Evolutionary conservation across 2,329 filamentous ascomycete species (phyloP), one percentile per base, ranked within the genome.

Genomic region (Phyllosticta citribraziliensis): DNA sequence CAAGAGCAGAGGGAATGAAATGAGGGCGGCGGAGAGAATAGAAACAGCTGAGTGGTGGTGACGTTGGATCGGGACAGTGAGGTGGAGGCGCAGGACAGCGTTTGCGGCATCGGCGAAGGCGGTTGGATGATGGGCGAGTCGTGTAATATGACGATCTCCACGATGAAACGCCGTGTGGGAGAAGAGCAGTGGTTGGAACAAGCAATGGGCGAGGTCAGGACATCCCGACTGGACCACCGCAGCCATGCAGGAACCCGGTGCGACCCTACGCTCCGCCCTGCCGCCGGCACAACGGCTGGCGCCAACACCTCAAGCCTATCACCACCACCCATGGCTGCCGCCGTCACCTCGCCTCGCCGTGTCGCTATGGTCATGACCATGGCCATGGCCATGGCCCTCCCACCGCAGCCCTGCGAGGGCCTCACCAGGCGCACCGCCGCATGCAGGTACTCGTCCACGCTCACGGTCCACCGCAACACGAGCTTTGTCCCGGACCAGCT

Each of bases 81-180:
- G n/a, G n/a, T n/a, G n/a, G n/a, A n/a, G 14, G 12, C n/a, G 14
- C 40, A n/a, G 35, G 11, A 14, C 30, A 35, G 35, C 12, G 35
- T 14, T 40, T 47, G 40, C 40, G 40, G 40, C 40, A 47, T 47
- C 14, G 40, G 40, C 40, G 40, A 47, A 14, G 12, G 33, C 9
- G 40, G 4, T 17, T 40, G 40, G 40, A 17, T n/a, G 14, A 5
- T 6, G 3, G 40, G n/a, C 40, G 58, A 47, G 40, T 30, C 59
- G 57, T 47, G 57, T 61, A 56, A 57, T 57, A 57, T 61, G 59
- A 57, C 35, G 54, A 57, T 56, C 59, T 22, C 40, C 50, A 40
- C 56, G 27, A 51, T 61, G 59, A 61, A 61, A 61, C 59, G 50
- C 54, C 55, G 58, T 30, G 57, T 35, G 27, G 3, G 40, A 20